Evolutionary conservation across 2,329 filamentous ascomycete genomes (phyloP).

Genomic region (Echinosphaeria canescens): DNA sequence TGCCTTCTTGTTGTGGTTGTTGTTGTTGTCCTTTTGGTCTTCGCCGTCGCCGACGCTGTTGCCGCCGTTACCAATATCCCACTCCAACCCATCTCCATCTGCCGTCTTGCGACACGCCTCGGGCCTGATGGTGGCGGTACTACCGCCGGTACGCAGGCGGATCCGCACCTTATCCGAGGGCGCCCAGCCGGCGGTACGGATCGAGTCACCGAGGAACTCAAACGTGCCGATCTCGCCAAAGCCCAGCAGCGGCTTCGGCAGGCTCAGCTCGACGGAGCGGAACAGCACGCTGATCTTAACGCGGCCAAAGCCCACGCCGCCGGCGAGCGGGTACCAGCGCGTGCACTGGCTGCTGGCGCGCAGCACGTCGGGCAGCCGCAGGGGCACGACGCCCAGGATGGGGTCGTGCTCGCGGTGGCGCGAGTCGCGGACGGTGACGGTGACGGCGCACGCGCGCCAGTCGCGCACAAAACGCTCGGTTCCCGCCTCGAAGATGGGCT

Average conservation of each 20-base stretch:
- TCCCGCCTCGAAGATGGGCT: constrained; percentile 93
- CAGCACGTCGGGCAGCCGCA: constrained; percentile 75
- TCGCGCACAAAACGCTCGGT: constrained; percentile 86
- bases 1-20: too few species aligned
- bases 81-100: constrained; percentile 28
- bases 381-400: constrained; percentile 74
- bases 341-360: constrained; percentile 72
- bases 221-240: constrained; percentile 88
- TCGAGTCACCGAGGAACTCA: constrained; percentile 54
- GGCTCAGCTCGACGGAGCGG: constrained; percentile 65
- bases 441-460: constrained; percentile 75
- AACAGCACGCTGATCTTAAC: constrained; percentile 78
- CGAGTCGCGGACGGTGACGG: constrained; percentile 71
- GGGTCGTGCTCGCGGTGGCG: constrained; percentile 86
- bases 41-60: too few species aligned
- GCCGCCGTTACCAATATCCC: constrained; percentile 22
- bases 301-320: constrained; percentile 80
- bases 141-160: constrained; percentile 66
- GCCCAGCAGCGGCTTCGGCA: constrained; percentile 70
- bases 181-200: constrained; percentile 41
- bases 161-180: constrained; percentile 51
- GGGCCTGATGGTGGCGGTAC: constrained; percentile 46
- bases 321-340: constrained; percentile 91
- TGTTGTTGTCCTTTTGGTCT: too few species aligned
- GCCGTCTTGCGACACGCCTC: constrained; percentile 34